A percentile compares a stretch with the other conserved stretches of the same genome.
These are phyloP conservation scores for Beauveria sp. DNA, from an alignment of 2,329 filamentous ascomycete species.

Conservation along the genomic window DNA sequence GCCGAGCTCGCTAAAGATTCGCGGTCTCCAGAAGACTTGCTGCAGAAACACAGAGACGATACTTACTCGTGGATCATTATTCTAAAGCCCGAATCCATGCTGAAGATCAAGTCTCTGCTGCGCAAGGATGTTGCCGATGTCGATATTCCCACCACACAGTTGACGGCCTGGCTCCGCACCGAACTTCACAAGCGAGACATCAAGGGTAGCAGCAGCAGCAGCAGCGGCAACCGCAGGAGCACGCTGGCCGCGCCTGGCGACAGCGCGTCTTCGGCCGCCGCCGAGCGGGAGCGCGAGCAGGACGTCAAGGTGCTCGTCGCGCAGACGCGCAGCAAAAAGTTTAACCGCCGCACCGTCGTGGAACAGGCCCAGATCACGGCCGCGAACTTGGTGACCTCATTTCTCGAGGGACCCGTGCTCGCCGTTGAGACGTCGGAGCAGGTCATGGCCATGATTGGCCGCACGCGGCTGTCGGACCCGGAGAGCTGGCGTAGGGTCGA, in stretches of 20 bases:
- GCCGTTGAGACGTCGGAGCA: constrained; percentile 85
- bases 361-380: constrained; percentile 61
- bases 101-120: constrained; percentile 73
- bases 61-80: constrained; percentile 82
- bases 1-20: constrained; percentile 81
- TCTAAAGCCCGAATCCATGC: constrained; percentile 67
- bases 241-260: constrained; percentile 2
- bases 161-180: constrained; percentile 71
- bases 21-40: constrained; percentile 70
- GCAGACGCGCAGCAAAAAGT: constrained; percentile 82
- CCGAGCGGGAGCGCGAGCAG: constrained; percentile 43
- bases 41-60: constrained; percentile 68
- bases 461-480: constrained; percentile 67
- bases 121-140: constrained; percentile 68
- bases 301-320: constrained; percentile 81
- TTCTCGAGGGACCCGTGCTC: constrained; percentile 70
- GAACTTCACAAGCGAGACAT: constrained; percentile 69
- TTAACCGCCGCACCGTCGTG: constrained; percentile 78
- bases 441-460: constrained; percentile 67
- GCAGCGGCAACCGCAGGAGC: constrained; percentile 27
- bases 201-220: constrained; percentile 35
- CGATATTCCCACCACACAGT: constrained; percentile 65
- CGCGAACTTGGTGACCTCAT: constrained; percentile 59
- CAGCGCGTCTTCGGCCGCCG: constrained; percentile 22
- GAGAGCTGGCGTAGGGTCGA: constrained; percentile 81